These are phyloP conservation scores for Knufia petricola DNA, from an alignment of 2,329 filamentous ascomycete genomes.

Conservation along the genomic window DNA sequence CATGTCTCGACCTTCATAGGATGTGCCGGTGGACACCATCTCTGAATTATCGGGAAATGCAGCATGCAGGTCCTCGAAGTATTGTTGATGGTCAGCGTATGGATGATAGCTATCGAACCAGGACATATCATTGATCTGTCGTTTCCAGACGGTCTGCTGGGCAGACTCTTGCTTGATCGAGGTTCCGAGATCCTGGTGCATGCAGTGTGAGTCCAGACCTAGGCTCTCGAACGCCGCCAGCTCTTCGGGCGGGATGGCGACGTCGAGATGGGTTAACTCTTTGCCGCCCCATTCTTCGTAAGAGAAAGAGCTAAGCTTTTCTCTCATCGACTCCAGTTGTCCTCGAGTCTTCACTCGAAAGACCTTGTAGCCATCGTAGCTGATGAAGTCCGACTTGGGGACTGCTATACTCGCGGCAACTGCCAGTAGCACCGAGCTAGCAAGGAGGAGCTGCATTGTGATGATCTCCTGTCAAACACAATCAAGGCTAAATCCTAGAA, in stretches of 20 bases:
- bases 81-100: constrained; percentile 44
- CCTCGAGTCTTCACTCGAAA: constrained; percentile 16
- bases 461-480: background rate
- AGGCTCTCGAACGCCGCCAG: constrained; percentile 31
- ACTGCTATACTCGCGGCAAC: background rate
- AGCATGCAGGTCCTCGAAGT: constrained; percentile 38
- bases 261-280: constrained; percentile 29
- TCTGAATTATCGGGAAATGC: constrained; percentile 40
- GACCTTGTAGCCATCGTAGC: constrained; percentile 22
- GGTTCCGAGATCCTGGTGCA: constrained; percentile 37
- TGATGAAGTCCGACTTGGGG: background rate
- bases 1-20: constrained; percentile 37
- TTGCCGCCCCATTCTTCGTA: constrained; percentile 20
- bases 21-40: constrained; percentile 41
- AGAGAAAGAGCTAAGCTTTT: constrained; percentile 15
- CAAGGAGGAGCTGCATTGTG: background rate
- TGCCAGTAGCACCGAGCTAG: background rate
- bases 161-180: constrained; percentile 33
- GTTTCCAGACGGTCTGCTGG: background rate
- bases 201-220: constrained; percentile 27
- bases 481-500: background rate
- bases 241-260: constrained; percentile 33
- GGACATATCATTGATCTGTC: constrained; percentile 24
- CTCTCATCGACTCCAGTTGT: constrained; percentile 10
- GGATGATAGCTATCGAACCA: constrained; percentile 49